Percentiles rank a stretch among this genome's conserved stretches.
phyloP scores from a whole-genome alignment of 2,329 filamentous ascomycete genomes.

The Calycina marina region DNA sequence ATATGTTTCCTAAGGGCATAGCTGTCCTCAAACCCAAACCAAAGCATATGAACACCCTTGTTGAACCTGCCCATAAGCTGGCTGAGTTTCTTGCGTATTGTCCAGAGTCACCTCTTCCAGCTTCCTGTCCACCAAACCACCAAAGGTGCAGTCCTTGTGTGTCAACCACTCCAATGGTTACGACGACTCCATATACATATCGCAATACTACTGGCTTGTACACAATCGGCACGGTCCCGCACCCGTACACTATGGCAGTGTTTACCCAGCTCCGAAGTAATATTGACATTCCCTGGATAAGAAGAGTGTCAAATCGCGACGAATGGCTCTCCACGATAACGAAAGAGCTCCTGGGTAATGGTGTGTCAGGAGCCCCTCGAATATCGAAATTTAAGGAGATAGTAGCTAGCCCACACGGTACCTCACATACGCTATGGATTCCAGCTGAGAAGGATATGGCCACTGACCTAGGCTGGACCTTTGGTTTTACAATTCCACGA shows the following conservation, averaged over 20 bases:
- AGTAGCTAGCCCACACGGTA: constrained; percentile 53
- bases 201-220: constrained; percentile 59
- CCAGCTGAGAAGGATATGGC: constrained; percentile 47
- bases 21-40: constrained; percentile 68
- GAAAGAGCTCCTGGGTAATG: constrained; percentile 48
- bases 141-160: constrained; percentile 62
- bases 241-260: constrained; percentile 71
- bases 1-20: constrained; percentile 61
- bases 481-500: constrained; percentile 69
- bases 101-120: constrained; percentile 54
- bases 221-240: constrained; percentile 76
- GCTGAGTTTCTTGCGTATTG: constrained; percentile 66
- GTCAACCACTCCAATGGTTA: constrained; percentile 44
- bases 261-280: constrained; percentile 47
- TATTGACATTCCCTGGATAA: constrained; percentile 49
- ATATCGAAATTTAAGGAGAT: constrained; percentile 67
- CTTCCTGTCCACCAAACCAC: constrained; percentile 72
- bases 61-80: constrained; percentile 55
- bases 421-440: constrained; percentile 62
- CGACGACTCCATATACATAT: constrained; percentile 53
- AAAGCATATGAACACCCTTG: constrained; percentile 57
- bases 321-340: constrained; percentile 64
- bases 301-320: constrained; percentile 57
- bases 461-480: constrained; percentile 71
- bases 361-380: constrained; percentile 47